Conservation (phyloP, 192 early-diverging fungal genomes). For the Rhizophagus clarus region DNA sequence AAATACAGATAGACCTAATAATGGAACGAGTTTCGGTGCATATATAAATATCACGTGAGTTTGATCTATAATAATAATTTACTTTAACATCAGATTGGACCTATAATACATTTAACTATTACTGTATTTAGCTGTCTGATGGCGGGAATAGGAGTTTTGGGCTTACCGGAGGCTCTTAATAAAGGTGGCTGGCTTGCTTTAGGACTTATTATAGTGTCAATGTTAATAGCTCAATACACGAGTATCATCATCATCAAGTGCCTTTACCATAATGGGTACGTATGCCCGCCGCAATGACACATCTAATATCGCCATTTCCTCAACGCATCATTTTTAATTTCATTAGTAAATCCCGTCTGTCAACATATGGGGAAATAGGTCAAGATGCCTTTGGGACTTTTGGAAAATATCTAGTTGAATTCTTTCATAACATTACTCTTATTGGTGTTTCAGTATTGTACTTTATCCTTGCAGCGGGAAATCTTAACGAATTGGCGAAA, state of each 20-base stretch:
- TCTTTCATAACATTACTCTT: constrained; percentile 67
- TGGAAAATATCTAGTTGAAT: constrained; percentile 62
- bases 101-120: neutral
- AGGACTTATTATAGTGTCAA: constrained; percentile 68
- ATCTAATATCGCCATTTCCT: neutral
- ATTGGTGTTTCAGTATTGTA: constrained; percentile 72
- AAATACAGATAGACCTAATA: neutral
- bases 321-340: neutral
- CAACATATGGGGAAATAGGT: constrained; percentile 68
- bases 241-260: constrained; percentile 74
- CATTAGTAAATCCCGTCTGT: constrained; percentile 51
- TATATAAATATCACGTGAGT: neutral
- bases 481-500: constrained; percentile 62
- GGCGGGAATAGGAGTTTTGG: constrained; percentile 77
- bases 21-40: neutral
- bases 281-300: neutral
- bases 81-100: neutral
- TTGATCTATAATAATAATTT: neutral
- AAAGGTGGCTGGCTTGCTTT: constrained; percentile 79
- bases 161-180: constrained; percentile 78
- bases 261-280: constrained; percentile 64
- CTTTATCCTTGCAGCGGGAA: constrained; percentile 75
- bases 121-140: constrained; percentile 5
- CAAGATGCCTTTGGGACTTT: constrained; percentile 69
- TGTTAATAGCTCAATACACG: constrained; percentile 69